A percentile compares a stretch with the other conserved stretches of the same genome.
These are phyloP conservation scores for Terana coerulea DNA, from an alignment of 768 basidiomycete genomes.

Conservation along the genomic window DNA sequence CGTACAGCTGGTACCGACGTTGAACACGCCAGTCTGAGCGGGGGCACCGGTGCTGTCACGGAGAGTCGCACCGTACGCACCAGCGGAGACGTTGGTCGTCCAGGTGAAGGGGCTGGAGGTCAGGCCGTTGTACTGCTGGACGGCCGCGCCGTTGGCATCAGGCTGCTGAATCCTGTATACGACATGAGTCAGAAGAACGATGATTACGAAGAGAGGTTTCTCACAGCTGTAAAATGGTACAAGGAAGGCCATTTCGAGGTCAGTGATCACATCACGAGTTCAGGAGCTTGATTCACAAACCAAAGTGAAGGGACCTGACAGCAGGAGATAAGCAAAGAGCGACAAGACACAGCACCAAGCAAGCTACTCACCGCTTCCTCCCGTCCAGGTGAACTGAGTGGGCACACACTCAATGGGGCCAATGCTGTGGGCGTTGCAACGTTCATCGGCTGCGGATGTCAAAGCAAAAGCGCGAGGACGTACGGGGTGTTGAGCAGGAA, in stretches of 20 bases:
- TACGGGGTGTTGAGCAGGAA: slow-evolving; percentile 71
- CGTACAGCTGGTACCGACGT: slow-evolving; percentile 47
- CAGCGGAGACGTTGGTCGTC: slow-evolving; percentile 44
- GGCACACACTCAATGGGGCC: slow-evolving; percentile 51
- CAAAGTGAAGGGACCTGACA: slow-evolving; percentile 59
- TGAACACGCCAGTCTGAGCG: slow-evolving; percentile 51
- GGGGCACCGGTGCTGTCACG: slow-evolving; percentile 54
- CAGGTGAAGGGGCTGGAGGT: slow-evolving; percentile 46
- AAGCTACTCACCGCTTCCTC: slow-evolving; percentile 47
- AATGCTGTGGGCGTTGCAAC: slow-evolving; percentile 29
- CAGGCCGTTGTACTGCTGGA: slow-evolving; percentile 44
- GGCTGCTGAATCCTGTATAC: slow-evolving; percentile 45
- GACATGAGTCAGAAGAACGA: background rate
- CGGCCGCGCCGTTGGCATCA: slow-evolving; percentile 39
- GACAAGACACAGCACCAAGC: too few species aligned
- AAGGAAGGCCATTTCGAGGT: background rate
- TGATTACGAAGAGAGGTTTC: too few species aligned
- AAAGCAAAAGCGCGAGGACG: slow-evolving; percentile 25
- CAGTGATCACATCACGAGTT: too few species aligned
- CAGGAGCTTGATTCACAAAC: too few species aligned
- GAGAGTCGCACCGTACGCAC: slow-evolving; percentile 52
- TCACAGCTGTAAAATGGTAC: slow-evolving; percentile 36
- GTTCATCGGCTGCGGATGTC: slow-evolving; percentile 2
- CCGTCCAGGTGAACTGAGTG: slow-evolving; percentile 46
- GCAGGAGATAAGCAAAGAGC: background rate